These are phyloP conservation scores for Toxicodendron radicans DNA, from an alignment of 345 rosid species.

Conservation along the genomic window DNA sequence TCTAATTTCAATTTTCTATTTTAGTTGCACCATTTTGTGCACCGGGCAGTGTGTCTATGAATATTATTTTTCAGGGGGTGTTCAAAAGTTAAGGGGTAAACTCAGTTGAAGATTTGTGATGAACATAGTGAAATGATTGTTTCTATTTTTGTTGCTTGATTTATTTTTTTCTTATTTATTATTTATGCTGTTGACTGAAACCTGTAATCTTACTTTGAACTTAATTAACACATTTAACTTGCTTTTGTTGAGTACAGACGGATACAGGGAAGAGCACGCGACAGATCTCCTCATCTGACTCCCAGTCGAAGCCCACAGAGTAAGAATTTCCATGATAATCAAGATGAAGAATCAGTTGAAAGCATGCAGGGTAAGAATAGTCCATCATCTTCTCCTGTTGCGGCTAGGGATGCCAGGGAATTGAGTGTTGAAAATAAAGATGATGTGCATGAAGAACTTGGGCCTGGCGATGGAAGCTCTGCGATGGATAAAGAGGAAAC, in stretches of 20 bases:
- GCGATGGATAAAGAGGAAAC: constrained; percentile 49
- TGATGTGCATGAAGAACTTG: constrained; percentile 39
- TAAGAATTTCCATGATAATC: constrained; percentile 38
- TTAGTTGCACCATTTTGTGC: background rate
- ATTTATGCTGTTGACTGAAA: background rate
- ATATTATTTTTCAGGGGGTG: background rate
- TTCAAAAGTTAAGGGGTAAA: background rate
- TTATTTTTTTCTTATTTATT: background rate
- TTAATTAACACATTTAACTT: constrained; percentile 5
- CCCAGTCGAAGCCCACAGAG: constrained; percentile 46
- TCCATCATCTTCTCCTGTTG: constrained; percentile 44
- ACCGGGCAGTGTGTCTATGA: background rate
- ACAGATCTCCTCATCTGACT: constrained; percentile 47
- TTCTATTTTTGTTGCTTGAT: background rate
- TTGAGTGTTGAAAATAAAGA: constrained; percentile 60
- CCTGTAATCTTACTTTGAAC: background rate
- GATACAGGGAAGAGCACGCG: constrained; percentile 31
- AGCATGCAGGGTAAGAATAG: constrained; percentile 56
- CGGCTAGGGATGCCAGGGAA: constrained; percentile 44
- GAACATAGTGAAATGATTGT: background rate
- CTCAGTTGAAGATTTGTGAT: background rate
- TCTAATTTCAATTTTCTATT: background rate
- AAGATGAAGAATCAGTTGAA: constrained; percentile 56
- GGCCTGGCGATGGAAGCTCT: constrained; percentile 44
- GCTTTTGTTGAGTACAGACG: constrained; percentile 29